Evolutionary conservation across 2,329 filamentous ascomycete species (phyloP), one percentile per base, ranked within the genome.

Genomic region (Lachnellula willkommii): DNA sequence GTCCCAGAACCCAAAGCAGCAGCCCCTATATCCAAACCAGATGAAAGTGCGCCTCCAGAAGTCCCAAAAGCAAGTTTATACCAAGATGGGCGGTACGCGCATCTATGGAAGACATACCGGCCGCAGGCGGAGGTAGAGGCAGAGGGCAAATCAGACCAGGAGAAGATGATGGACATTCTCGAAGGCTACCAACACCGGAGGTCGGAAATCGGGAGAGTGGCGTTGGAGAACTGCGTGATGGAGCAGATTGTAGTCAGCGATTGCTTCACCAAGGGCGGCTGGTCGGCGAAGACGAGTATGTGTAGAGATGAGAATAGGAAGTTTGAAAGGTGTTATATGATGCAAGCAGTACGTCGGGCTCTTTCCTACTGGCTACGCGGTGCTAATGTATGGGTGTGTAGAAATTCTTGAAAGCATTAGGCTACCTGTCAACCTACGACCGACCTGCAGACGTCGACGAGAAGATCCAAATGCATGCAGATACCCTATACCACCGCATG

Each of bases 381-480:
- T 11, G 28, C 28, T 32, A 32, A 32, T 32, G 3, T 32, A 11
- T 12, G 28, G 28, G 28, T 11, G 9, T 22, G 40, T 60, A 91
- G 82, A 88, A 93, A 71, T 92, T 99, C 65, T 75, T 99, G 28
- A 91, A 93, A 72, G 91, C 92, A 1, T 75, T 99, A 17, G 94
- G 94, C 4, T 97, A 96, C 70, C 80, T 95, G 36, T 82, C 83
- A 7, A 83, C 82, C 26, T 76, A 82, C 59, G 81, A 87, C 46
- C 81, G 85, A 22, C 76, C 85, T 8, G 74, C 79, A 0, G 79
- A 85, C 32, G 80, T 89, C 51, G 89, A 96, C 65, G 92, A 96
- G 70, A 83, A 87, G 64, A 90, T 99, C 59, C 94, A 97, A 73
- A 90, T 97, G 86, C 92, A 96, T 71, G 93, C 93, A 57, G 94